Evolutionary conservation across 2,329 filamentous ascomycete species (phyloP).

Genomic region (Tolypocladium capitatum): DNA sequence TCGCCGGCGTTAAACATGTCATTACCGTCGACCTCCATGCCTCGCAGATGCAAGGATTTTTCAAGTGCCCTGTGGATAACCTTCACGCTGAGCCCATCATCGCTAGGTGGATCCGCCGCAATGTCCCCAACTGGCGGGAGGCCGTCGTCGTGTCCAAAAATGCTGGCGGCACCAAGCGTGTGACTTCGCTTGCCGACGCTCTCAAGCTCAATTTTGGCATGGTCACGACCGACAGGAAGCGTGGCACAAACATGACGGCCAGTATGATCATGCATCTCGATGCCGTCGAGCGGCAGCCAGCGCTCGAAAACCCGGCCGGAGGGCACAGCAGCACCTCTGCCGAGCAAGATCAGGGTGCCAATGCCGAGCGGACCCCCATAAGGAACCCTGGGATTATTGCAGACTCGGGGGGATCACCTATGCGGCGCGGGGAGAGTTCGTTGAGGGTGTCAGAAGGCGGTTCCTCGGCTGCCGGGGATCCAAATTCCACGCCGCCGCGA

Average conservation of each 20-base stretch:
- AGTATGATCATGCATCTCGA: constrained; percentile 67
- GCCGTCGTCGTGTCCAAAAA: constrained; percentile 98
- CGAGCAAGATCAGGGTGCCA: constrained; percentile 9
- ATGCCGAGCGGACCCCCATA: constrained; percentile 9
- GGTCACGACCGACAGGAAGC: constrained; percentile 70
- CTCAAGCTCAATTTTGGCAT: constrained; percentile 97
- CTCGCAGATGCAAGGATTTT: constrained; percentile 99
- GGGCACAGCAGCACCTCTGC: constrained; percentile 8
- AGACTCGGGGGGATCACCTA: constrained; percentile 31
- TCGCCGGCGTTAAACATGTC: constrained; percentile 93
- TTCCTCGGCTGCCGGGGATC: constrained; percentile 4
- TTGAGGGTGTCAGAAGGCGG: constrained; percentile 6
- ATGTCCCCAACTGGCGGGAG: constrained; percentile 76
- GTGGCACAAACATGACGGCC: constrained; percentile 57
- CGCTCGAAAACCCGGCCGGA: constrained; percentile 21
- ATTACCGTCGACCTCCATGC: constrained; percentile 94
- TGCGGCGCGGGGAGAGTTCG: constrained; percentile 15
- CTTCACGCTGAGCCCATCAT: constrained; percentile 92
- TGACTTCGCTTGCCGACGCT: constrained; percentile 89
- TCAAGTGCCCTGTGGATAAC: constrained; percentile 94
- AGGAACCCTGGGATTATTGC: constrained; percentile 20
- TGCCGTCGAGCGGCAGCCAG: constrained; percentile 35
- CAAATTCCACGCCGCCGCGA: constrained; percentile 9
- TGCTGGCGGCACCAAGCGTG: constrained; percentile 89
- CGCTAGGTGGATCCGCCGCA: constrained; percentile 85